phyloP scores from a whole-genome alignment of 345 rosid genomes.

The Arabidopsis suecica region DNA sequence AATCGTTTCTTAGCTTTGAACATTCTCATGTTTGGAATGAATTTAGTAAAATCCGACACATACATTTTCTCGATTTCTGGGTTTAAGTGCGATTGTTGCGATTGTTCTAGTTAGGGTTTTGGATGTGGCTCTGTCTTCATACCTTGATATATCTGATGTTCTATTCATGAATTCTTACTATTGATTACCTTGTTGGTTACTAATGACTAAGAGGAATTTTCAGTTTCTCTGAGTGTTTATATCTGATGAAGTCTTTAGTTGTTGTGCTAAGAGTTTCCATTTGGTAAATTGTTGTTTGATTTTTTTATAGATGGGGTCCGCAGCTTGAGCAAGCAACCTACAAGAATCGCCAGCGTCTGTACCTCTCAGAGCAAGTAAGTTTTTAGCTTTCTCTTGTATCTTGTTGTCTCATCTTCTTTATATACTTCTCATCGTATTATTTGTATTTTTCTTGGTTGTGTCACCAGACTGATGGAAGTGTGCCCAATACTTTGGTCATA shows the following conservation, averaged over 20 bases:
- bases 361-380: slow-evolving; percentile 80
- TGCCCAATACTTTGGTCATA: slow-evolving; percentile 85
- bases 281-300: slow-evolving; percentile 26
- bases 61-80: slow-evolving; percentile 7
- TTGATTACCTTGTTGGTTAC: not conserved
- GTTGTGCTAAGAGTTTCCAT: slow-evolving; percentile 15
- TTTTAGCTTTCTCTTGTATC: slow-evolving; percentile 7
- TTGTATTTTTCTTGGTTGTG: slow-evolving; percentile 30
- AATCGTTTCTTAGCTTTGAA: not conserved
- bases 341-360: slow-evolving; percentile 87
- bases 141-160: not conserved
- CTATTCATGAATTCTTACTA: too few species aligned
- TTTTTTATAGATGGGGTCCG: slow-evolving; percentile 76
- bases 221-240: not conserved
- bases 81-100: slow-evolving; percentile 11
- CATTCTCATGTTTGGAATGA: not conserved
- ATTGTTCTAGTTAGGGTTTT: slow-evolving; percentile 29
- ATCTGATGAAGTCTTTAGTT: slow-evolving; percentile 23
- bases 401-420: slow-evolving; percentile 17
- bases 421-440: not conserved
- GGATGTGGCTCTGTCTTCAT: not conserved
- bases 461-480: slow-evolving; percentile 83
- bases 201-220: not conserved
- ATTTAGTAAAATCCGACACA: not conserved
- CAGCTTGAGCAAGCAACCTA: slow-evolving; percentile 83